Evolutionary conservation across 75 land plant species (phyloP).

Genomic region (Selaginella tamariscina): DNA sequence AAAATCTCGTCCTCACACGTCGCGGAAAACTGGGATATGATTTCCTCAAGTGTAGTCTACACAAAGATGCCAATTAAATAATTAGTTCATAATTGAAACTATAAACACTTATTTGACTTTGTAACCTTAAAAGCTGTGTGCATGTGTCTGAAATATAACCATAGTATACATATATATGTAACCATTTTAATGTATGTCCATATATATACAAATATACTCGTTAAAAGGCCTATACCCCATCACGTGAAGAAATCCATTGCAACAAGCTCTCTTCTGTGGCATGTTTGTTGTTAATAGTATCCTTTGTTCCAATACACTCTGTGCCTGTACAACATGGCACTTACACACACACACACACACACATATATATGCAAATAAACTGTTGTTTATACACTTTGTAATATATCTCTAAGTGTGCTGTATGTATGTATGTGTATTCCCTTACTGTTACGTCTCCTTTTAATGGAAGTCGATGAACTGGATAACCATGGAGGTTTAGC

Average conservation of each 20-base stretch:
- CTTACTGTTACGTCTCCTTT: not conserved
- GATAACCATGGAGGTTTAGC: constrained; percentile 20
- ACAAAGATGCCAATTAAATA: not conserved
- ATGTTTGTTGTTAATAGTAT: not conserved
- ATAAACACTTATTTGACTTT: no score
- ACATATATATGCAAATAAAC: not conserved
- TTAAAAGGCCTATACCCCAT: not conserved
- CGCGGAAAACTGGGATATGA: not conserved
- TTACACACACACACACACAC: not conserved
- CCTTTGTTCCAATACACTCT: no score
- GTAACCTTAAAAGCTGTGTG: no score
- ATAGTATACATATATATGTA: no score
- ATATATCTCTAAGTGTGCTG: no score
- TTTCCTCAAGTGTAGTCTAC: not conserved
- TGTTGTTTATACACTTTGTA: not conserved
- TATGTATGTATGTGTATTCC: no score
- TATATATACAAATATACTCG: not conserved
- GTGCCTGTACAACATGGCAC: not conserved
- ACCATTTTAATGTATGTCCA: no score
- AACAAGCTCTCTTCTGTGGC: not conserved
- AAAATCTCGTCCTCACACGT: not conserved
- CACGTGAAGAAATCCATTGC: not conserved
- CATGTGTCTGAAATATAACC: no score
- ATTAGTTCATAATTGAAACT: no score
- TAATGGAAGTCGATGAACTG: not conserved